Evolutionary conservation across 169 alveolate species (phyloP).

Genomic region (Eimeria necatrix): DNA sequence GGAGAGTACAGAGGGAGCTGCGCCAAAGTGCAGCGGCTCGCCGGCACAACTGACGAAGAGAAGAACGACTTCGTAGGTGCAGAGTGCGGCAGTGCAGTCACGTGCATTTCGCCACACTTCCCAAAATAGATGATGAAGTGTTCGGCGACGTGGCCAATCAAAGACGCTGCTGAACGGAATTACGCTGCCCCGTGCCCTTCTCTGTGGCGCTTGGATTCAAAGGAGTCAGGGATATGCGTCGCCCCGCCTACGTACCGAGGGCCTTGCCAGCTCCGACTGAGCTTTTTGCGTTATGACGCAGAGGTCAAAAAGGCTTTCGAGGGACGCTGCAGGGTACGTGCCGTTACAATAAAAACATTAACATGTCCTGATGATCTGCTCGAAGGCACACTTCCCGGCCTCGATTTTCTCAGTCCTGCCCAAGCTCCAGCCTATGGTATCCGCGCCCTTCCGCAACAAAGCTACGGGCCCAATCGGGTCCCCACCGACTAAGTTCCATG

Average conservation of each 20-base stretch:
- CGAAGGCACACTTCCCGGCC: constrained; percentile 73
- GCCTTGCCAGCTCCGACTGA: constrained; percentile 69
- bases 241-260: constrained; percentile 76
- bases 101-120: background rate
- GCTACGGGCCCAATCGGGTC: constrained; percentile 75
- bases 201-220: constrained; percentile 67
- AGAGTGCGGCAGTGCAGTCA: background rate
- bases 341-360: background rate
- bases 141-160: constrained; percentile 74
- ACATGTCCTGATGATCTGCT: background rate
- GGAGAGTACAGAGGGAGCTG: constrained; percentile 66
- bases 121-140: constrained; percentile 51
- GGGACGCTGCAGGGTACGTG: constrained; percentile 76
- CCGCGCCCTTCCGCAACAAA: background rate
- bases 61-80: constrained; percentile 57
- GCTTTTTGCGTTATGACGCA: constrained; percentile 42
- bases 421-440: constrained; percentile 37
- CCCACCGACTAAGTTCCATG: constrained; percentile 47
- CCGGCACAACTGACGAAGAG: constrained; percentile 36
- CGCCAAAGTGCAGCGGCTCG: constrained; percentile 45
- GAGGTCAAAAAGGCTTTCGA: constrained; percentile 76
- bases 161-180: constrained; percentile 68
- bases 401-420: constrained; percentile 55
- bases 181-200: constrained; percentile 76
- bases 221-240: constrained; percentile 59